These are phyloP conservation scores for Lepidium africanum DNA, from an alignment of 345 rosid genomes.

Conservation along the genomic window DNA sequence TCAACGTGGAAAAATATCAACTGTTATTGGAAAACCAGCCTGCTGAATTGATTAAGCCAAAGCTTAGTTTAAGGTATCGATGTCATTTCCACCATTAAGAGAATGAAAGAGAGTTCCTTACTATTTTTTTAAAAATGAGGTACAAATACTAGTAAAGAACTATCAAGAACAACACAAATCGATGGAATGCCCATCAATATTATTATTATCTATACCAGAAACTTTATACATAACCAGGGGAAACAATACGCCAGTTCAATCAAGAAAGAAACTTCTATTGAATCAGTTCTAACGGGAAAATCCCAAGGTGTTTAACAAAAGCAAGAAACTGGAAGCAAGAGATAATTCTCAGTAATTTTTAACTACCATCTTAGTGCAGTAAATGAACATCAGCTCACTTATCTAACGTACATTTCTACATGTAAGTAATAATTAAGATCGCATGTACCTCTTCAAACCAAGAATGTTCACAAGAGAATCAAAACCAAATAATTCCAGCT, in stretches of 20 bases:
- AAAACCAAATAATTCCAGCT: conserved; percentile 94
- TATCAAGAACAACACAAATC: not conserved
- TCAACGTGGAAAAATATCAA: not conserved
- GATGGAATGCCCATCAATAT: not conserved
- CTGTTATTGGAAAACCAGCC: not conserved
- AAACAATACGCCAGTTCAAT: not conserved
- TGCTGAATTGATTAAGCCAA: not conserved
- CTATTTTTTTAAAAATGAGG: not conserved
- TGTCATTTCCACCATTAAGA: conserved; percentile 13
- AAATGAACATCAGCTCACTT: not conserved
- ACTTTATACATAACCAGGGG: not conserved
- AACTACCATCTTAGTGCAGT: not conserved
- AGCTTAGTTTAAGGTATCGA: not conserved
- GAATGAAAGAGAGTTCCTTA: not conserved
- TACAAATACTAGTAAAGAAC: not conserved
- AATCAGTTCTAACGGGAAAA: not conserved
- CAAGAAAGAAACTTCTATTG: not conserved
- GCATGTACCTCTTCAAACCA: conserved; percentile 83
- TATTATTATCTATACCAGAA: not conserved
- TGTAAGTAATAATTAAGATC: not conserved
- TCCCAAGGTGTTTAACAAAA: not conserved
- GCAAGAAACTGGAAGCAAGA: conserved; percentile 6
- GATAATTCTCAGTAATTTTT: not conserved
- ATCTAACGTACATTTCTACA: not conserved
- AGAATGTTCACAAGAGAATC: conserved; percentile 98